These are phyloP conservation scores for Hypocrella siamensis DNA, from an alignment of 2,329 filamentous ascomycete genomes.

Conservation along the genomic window DNA sequence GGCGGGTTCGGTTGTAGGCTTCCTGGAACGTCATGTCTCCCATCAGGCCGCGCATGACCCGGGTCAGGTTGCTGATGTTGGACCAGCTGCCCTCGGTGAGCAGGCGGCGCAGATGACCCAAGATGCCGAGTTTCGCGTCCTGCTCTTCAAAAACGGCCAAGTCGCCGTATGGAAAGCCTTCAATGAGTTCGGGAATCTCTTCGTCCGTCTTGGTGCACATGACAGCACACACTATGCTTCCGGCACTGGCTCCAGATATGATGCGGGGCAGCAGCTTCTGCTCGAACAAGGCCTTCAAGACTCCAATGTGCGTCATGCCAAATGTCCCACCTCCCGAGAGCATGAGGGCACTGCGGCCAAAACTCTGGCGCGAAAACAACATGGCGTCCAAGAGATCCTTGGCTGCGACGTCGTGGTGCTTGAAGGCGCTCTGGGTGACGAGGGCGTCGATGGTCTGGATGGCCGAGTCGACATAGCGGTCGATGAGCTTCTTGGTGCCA, in stretches of 20 bases:
- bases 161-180: conserved; percentile 63
- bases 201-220: conserved; percentile 65
- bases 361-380: conserved; percentile 59
- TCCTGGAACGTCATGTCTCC: conserved; percentile 92
- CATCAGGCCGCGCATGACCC: conserved; percentile 66
- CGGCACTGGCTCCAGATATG: conserved; percentile 75
- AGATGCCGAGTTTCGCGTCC: conserved; percentile 40
- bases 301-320: conserved; percentile 84
- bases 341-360: conserved; percentile 69
- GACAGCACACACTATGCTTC: conserved; percentile 72
- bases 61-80: conserved; percentile 65
- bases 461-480: conserved; percentile 71
- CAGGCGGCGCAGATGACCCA: conserved; percentile 55
- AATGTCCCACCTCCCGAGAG: conserved; percentile 79
- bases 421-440: conserved; percentile 41
- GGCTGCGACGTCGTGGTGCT: conserved; percentile 37
- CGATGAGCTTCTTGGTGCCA: conserved; percentile 76
- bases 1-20: conserved; percentile 83
- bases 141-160: conserved; percentile 62
- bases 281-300: conserved; percentile 68
- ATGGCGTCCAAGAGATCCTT: conserved; percentile 50
- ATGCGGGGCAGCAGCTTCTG: conserved; percentile 64
- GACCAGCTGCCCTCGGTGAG: conserved; percentile 74
- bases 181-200: conserved; percentile 55
- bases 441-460: conserved; percentile 58